A percentile compares a stretch with the other conserved stretches of the same genome.
phyloP scores from a whole-genome alignment of 441 rosid genomes.

The Aquilaria agallochum region DNA sequence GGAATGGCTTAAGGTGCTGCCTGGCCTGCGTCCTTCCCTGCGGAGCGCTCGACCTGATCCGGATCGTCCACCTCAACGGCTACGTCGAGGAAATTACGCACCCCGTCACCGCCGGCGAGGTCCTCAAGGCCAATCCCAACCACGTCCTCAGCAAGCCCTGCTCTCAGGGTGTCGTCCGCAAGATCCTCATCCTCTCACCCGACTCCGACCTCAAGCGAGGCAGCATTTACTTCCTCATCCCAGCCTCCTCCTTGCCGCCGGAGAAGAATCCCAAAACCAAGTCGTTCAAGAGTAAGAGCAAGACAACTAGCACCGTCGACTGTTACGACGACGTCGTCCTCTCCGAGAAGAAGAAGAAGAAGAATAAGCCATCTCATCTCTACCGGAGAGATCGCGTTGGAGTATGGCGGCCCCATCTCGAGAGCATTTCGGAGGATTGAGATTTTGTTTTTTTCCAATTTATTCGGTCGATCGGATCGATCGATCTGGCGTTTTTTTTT shows the following conservation, averaged over 20 bases:
- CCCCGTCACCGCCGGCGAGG: constrained; percentile 72
- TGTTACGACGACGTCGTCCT: too few relatives aligned
- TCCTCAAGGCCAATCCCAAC: constrained; percentile 73
- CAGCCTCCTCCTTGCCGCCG: constrained; percentile 54
- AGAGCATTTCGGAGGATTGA: constrained; percentile 69
- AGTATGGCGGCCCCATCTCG: constrained; percentile 71
- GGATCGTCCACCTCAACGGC: constrained; percentile 88
- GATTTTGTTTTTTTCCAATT: constrained; percentile 13
- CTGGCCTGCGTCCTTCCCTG: constrained; percentile 92
- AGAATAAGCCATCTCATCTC: background rate
- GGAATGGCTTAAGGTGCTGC: constrained; percentile 85
- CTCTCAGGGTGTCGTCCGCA: constrained; percentile 69
- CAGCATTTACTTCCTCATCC: constrained; percentile 78
- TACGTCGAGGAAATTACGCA: constrained; percentile 72
- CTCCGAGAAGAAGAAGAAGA: too few relatives aligned
- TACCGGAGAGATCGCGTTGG: constrained; percentile 39
- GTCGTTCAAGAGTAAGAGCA: constrained; percentile 15
- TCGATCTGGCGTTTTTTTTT: constrained; percentile 15
- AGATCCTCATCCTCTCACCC: constrained; percentile 77
- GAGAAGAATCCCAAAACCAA: constrained; percentile 28
- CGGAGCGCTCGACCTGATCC: constrained; percentile 90
- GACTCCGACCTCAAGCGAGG: constrained; percentile 88
- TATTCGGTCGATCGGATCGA: background rate
- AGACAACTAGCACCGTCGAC: background rate
- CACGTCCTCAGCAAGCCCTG: constrained; percentile 80